Percentiles rank a stretch among this genome's conserved stretches.
These are phyloP conservation scores for Baorangia bicolor DNA, from an alignment of 768 basidiomycete genomes.

Conservation along the genomic window DNA sequence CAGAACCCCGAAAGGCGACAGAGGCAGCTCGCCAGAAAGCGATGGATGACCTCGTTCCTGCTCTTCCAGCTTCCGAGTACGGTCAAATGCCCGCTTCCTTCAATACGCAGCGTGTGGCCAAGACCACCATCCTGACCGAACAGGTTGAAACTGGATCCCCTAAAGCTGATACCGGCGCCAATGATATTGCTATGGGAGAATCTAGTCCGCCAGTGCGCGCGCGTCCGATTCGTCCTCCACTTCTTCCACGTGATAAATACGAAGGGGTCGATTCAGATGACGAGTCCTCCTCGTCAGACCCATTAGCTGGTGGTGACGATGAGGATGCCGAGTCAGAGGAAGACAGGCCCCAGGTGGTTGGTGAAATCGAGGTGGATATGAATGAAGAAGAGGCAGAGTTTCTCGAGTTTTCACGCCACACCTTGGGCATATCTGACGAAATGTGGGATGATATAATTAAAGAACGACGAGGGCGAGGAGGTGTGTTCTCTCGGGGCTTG, in stretches of 20 bases:
- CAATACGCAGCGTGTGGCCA: slow-evolving; percentile 68
- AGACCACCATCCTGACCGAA: slow-evolving; percentile 44
- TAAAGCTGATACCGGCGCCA: background rate
- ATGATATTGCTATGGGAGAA: slow-evolving; percentile 3
- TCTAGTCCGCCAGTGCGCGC: slow-evolving; percentile 21
- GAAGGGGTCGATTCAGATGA: slow-evolving; percentile 95
- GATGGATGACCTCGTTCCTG: slow-evolving; percentile 81
- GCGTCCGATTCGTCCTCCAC: slow-evolving; percentile 69
- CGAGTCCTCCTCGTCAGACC: slow-evolving; percentile 68
- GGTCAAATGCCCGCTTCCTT: slow-evolving; percentile 81
- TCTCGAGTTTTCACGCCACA: slow-evolving; percentile 89
- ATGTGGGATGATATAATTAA: slow-evolving; percentile 86
- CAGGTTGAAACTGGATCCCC: slow-evolving; percentile 28
- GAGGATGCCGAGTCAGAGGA: slow-evolving; percentile 68
- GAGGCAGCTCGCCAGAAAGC: slow-evolving; percentile 53
- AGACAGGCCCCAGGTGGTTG: slow-evolving; percentile 79
- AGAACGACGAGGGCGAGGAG: slow-evolving; percentile 77
- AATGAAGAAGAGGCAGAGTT: slow-evolving; percentile 92
- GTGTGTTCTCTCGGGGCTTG: slow-evolving; percentile 44
- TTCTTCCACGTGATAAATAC: slow-evolving; percentile 78
- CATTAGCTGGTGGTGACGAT: slow-evolving; percentile 36
- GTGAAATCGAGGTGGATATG: slow-evolving; percentile 89
- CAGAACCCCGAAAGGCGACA: slow-evolving; percentile 28
- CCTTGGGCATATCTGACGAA: slow-evolving; percentile 84
- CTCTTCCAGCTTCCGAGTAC: slow-evolving; percentile 79